Evolutionary conservation across 1,139 yeast species (phyloP), one percentile per base, ranked within the genome.

Genomic region (Suhomyces yuchorum): DNA sequence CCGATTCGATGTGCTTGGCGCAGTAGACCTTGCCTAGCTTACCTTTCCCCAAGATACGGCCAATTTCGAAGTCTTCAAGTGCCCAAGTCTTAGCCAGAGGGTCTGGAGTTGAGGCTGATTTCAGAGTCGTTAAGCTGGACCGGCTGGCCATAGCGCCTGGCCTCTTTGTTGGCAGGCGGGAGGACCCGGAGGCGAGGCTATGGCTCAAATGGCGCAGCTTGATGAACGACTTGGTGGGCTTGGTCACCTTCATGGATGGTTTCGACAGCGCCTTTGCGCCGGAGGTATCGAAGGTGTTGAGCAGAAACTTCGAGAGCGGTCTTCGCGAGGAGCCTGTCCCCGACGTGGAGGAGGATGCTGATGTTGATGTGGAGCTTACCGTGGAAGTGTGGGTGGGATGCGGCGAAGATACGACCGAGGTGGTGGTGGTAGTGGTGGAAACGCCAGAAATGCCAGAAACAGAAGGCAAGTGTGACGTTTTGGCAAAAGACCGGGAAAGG

Each of bases 1-100:
- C 96, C 0, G 90, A 79, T 26, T 68, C 59, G 56, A 80, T 84
- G 62, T 92, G 97, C 51, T 80, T 77, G 12, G 87, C 98, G 60
- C 96, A 88, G 66, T 91, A 92, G 0, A 93, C 99, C 56, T 82
- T 84, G 3, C 99, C 99, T 58, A 92, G 82, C 65, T 91, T 91
- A 3, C 99, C 99, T 62, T 89, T 90, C 0, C 99, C 99, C 34
- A 93, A 75, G 49, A 87, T 84, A 47, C 86, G 80, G 11, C 99
- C 99, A 40, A 93, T 78, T 57, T 91, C 97, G 69, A 90, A 93
- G 61, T 89, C 96, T 26, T 76, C 69, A 23, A 84, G 63, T 1
- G 70, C 53, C 48, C 43, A 44, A 35, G 37, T 45, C 36, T 34
- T 37, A 40, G 47, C 8, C 18, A 14, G 3, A 2, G 18, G 7